A percentile compares a stretch with the other conserved stretches of the same genome.
phyloP scores from a whole-genome alignment of 495 filamentous ascomycete species.

The Opeltia flavorubescens region DNA sequence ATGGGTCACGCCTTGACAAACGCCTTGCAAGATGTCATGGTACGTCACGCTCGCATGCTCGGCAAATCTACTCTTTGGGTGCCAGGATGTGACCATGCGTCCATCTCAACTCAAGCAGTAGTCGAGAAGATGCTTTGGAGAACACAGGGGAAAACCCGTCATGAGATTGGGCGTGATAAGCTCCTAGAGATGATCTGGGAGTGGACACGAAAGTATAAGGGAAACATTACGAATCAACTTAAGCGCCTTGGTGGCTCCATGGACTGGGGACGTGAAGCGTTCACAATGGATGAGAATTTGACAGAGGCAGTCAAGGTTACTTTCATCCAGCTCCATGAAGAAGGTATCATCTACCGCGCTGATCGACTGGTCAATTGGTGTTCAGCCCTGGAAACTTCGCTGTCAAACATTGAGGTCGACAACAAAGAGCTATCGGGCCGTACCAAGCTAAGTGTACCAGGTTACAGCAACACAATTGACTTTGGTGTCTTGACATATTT shows the following conservation, averaged over 20 bases:
- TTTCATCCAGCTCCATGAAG: conserved; percentile 51
- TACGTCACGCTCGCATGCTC: conserved; percentile 35
- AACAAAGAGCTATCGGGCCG: conserved; percentile 48
- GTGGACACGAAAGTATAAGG: conserved; percentile 45
- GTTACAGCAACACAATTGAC: conserved; percentile 59
- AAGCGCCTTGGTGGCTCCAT: conserved; percentile 47
- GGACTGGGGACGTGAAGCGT: conserved; percentile 57
- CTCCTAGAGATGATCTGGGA: conserved; percentile 36
- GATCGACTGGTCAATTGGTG: conserved; percentile 61
- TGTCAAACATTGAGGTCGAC: conserved; percentile 53
- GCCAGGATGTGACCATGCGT: conserved; percentile 46
- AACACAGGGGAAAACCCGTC: conserved; percentile 35
- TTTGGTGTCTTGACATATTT: conserved; percentile 58
- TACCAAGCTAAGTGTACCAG: conserved; percentile 52
- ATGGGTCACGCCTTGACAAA: conserved; percentile 42
- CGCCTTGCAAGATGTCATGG: conserved; percentile 34
- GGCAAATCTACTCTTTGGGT: conserved; percentile 36
- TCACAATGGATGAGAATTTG: conserved; percentile 52
- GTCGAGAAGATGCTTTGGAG: conserved; percentile 44
- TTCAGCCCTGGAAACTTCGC: conserved; percentile 43
- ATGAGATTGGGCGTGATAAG: conserved; percentile 37
- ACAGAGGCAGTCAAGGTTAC: conserved; percentile 49
- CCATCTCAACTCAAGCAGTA: conserved; percentile 42
- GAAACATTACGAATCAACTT: conserved; percentile 38
- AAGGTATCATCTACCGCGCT: conserved; percentile 55